Base-by-base conservation (phyloP, 441 rosid genomes). In the Populus hybrid region DNA sequence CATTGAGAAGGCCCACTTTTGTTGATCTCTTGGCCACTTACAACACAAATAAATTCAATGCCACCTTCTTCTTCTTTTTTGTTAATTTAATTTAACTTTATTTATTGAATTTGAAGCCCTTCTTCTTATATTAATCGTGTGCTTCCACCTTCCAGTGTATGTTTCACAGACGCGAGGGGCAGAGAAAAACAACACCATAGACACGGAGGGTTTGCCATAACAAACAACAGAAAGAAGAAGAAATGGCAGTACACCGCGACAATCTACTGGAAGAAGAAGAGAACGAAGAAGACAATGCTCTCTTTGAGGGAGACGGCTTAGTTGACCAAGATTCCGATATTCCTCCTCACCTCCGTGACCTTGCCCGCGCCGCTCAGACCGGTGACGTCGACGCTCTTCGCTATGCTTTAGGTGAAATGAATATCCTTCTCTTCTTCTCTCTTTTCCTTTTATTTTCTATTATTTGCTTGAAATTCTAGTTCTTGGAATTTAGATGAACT, bases 201-300 rank as follows among this genome's bases (percentile, higher is more conserved):
- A 61, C 21, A 38, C 32, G 21, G 18, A 64, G 8, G 20, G 36
- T 38, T 38, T 38, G 42, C 42, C 42, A 38, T 38, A 38, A 38
- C 3, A 30, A 23, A 1, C 26, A n/a, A 72, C 50, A 28, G 5
- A 50, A 14, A 4, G 11, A 53, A 11, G 18, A 20, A 69, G 73
- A 53, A 38, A 93, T 95, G 99, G 99, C 99, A 36, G 96, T 95
- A 57, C 97, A 91, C 75, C 92, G 86, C 82, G 92, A 89, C 75
- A 94, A 91, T 40, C 73, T 86, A 32, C 67, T 87, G n/a, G 97
- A 91, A 18, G 96, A 90, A 72, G 96, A 92, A 14, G 98, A 91
- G 11, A 81, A 84, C 84, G 95, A 87, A 12, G 95, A 88, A 34
- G 93, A 90, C 6, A 91, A 91, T 83, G 86, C 83, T 73, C 88